These are phyloP conservation scores for Paraconiothyrium sp. DNA, from an alignment of 2,329 filamentous ascomycete species.

Conservation along the genomic window DNA sequence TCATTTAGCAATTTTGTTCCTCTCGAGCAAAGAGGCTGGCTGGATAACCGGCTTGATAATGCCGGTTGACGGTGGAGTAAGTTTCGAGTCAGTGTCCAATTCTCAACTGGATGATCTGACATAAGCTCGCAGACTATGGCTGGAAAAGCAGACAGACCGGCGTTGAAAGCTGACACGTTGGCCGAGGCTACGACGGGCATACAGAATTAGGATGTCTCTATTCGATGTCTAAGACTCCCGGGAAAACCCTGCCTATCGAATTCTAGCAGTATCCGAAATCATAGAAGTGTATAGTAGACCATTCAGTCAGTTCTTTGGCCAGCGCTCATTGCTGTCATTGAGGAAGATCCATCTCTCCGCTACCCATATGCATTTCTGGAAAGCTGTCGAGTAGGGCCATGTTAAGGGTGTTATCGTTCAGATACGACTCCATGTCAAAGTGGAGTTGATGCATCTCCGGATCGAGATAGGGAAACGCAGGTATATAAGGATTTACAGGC, in stretches of 20 bases:
- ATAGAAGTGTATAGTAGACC: not conserved
- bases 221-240: no score
- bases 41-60: slow-evolving; percentile 35
- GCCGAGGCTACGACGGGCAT: slow-evolving; percentile 23
- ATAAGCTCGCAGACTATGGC: slow-evolving; percentile 29
- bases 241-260: no score
- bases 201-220: slow-evolving; percentile 8
- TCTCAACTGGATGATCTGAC: not conserved
- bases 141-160: slow-evolving; percentile 35
- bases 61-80: slow-evolving; percentile 34
- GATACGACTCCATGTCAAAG: slow-evolving; percentile 7
- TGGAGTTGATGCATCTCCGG: slow-evolving; percentile 2
- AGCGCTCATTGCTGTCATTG: not conserved
- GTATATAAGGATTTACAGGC: slow-evolving; percentile 14
- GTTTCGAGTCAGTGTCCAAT: slow-evolving; percentile 7
- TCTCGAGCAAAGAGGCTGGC: slow-evolving; percentile 23
- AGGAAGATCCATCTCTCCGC: slow-evolving; percentile 1
- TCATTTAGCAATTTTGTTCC: not conserved
- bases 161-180: slow-evolving; percentile 29
- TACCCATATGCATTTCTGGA: slow-evolving; percentile 18
- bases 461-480: slow-evolving; percentile 21
- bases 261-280: not conserved
- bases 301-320: no score
- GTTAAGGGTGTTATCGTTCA: not conserved
- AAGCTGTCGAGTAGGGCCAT: slow-evolving; percentile 20